Evolutionary conservation across 2,329 filamentous ascomycete species (phyloP).

Genomic region (Clarireedia hainanense): DNA sequence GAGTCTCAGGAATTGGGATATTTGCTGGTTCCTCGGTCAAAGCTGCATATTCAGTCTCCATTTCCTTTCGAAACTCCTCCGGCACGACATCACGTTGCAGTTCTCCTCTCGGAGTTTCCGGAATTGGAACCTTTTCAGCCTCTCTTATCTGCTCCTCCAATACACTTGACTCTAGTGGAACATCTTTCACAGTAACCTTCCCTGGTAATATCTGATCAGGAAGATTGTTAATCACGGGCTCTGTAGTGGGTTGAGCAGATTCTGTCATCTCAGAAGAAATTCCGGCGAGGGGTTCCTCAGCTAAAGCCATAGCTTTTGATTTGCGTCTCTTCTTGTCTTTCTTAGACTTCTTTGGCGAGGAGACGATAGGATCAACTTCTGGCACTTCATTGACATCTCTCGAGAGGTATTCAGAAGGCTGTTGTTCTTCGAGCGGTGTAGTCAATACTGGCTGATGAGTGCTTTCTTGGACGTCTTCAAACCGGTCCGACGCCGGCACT

Average conservation of each 20-base stretch:
- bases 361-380: background rate
- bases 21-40: no score
- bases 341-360: slow-evolving; percentile 9
- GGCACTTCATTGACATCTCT: background rate
- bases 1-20: no score
- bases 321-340: slow-evolving; percentile 18
- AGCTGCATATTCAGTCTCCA: no score
- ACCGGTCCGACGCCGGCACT: background rate
- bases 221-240: background rate
- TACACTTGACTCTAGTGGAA: no score
- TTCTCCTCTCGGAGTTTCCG: background rate
- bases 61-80: no score
- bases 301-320: slow-evolving; percentile 4
- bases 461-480: background rate
- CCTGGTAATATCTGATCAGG: no score
- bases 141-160: no score
- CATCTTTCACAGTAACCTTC: no score
- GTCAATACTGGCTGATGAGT: background rate
- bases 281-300: background rate
- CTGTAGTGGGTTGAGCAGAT: background rate
- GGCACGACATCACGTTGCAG: background rate
- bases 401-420: background rate
- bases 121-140: no score
- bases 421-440: background rate
- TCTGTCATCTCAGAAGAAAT: background rate